Evolutionary conservation across 1,284 basidiomycete genomes (phyloP), one percentile per base, ranked within the genome.

Genomic region (Laetiporus sulphureus): DNA sequence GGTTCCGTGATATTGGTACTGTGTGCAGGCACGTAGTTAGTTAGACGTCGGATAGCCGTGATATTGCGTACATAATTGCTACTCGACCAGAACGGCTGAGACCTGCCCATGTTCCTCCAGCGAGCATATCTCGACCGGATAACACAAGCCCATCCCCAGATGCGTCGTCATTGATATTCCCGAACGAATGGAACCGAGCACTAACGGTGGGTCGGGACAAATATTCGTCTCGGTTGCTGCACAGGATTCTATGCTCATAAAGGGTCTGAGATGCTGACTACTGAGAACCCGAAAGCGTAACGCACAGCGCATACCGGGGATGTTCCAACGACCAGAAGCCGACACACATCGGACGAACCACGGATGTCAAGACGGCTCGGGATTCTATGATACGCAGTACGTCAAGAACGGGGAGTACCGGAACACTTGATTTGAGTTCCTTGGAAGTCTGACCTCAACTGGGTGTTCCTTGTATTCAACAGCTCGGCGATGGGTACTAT

Each of bases 1-100:
- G 72, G 66, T 60, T 90, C 85, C 34, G 82, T 84, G 58, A 90
- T 87, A 64, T 90, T 90, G 23, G 86, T 90, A 56, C 83, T 87
- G 59, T 31, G 45, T 41, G 32, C n/a, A n/a, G n/a, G n/a, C n/a
- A n/a, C n/a, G n/a, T n/a, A n/a, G n/a, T n/a, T n/a, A n/a, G n/a
- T n/a, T n/a, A n/a, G 41, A 35, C 41, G 35, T 27, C 13, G 23
- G 42, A 23, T 42, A 36, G 41, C 32, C 34, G 32, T 11, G 18
- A 19, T 38, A 46, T 35, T 35, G 68, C 82, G 64, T 60, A 88
- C 86, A 89, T 58, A 41, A 89, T 57, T 15, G 82, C 82, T 45
- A 87, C 61, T 50, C 72, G 73, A 22, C 85, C 87, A 46, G 68
- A 51, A 46, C 72, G 72, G 57, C 62, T 76, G 44, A 87, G 59